These are phyloP conservation scores for Keqinozyma sinolaborantium DNA, from an alignment of 1,139 yeast species.

Conservation along the genomic window DNA sequence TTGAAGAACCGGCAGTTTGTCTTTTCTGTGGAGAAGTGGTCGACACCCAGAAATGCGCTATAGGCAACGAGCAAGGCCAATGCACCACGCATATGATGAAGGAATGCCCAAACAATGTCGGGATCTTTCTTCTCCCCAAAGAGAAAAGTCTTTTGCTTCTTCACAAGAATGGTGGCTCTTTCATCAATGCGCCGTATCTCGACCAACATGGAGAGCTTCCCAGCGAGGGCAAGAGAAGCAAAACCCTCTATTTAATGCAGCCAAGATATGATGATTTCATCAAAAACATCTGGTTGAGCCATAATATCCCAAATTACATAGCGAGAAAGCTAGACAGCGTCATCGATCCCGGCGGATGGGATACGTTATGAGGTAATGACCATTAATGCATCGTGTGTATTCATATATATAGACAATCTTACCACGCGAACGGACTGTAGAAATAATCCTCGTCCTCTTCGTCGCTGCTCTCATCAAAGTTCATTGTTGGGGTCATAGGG, in stretches of 20 bases:
- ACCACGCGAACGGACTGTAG: slow-evolving; percentile 9
- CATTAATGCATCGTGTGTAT: slow-evolving; percentile 1
- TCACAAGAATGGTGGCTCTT: slow-evolving; percentile 74
- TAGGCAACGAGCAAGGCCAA: slow-evolving; percentile 56
- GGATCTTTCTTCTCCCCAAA: slow-evolving; percentile 76
- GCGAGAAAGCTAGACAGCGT: slow-evolving; percentile 77
- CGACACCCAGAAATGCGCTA: slow-evolving; percentile 58
- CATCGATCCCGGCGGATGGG: slow-evolving; percentile 95
- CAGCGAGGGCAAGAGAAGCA: slow-evolving; percentile 66
- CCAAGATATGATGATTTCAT: slow-evolving; percentile 66
- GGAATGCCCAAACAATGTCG: slow-evolving; percentile 69
- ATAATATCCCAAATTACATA: slow-evolving; percentile 72
- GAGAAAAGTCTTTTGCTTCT: slow-evolving; percentile 68
- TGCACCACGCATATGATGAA: slow-evolving; percentile 62
- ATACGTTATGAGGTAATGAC: slow-evolving; percentile 52
- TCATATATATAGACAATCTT: slow-evolving; percentile 1
- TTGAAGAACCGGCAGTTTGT: slow-evolving; percentile 82
- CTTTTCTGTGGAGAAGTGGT: slow-evolving; percentile 74
- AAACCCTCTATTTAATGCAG: slow-evolving; percentile 66
- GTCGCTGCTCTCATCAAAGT: slow-evolving; percentile 13
- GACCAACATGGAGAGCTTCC: slow-evolving; percentile 88
- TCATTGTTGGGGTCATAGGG: slow-evolving; percentile 7
- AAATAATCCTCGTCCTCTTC: slow-evolving; percentile 13
- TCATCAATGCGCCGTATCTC: slow-evolving; percentile 78
- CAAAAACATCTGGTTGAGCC: slow-evolving; percentile 71